Evolutionary conservation across 2,329 filamentous ascomycete genomes (phyloP).

Genomic region (Claviceps arundinis): DNA sequence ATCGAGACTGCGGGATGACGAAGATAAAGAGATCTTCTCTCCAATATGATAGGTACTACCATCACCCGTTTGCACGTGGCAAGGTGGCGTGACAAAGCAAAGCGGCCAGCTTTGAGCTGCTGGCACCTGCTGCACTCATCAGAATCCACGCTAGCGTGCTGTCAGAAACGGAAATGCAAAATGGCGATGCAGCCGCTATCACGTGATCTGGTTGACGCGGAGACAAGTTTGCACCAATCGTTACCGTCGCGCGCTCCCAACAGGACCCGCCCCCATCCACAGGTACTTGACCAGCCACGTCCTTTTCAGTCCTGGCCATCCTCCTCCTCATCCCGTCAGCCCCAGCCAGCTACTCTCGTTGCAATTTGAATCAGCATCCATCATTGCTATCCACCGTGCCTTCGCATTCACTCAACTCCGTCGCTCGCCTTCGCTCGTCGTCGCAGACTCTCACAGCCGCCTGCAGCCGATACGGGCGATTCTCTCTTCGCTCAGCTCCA

Average conservation of each 20-base stretch:
- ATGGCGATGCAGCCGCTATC: background rate
- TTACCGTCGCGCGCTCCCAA: background rate
- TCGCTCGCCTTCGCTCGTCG: constrained; percentile 11
- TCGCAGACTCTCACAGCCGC: constrained; percentile 13
- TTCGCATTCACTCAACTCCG: constrained; percentile 8
- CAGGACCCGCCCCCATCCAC: constrained; percentile 2
- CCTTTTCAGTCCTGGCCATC: constrained; percentile 16
- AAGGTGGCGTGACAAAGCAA: too few relatives aligned
- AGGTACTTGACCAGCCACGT: constrained; percentile 23
- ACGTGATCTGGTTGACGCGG: constrained; percentile 4
- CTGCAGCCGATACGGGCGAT: constrained; percentile 11
- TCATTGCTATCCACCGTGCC: constrained; percentile 4
- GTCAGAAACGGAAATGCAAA: background rate
- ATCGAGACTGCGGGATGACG: too few relatives aligned
- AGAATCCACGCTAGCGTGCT: background rate
- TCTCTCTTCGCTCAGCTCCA: constrained; percentile 12
- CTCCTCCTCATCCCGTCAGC: background rate
- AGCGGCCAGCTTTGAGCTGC: too few relatives aligned
- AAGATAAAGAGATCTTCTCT: too few relatives aligned
- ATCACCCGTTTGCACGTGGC: too few relatives aligned
- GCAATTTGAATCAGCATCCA: constrained; percentile 10
- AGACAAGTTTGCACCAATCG: background rate
- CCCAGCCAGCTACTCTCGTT: background rate
- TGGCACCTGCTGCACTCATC: too few relatives aligned
- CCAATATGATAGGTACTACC: too few relatives aligned